Percentiles rank a stretch among this genome's conserved stretches.
Conservation (phyloP, 495 filamentous ascomycete genomes). For the Aspergillus ellipticus region DNA sequence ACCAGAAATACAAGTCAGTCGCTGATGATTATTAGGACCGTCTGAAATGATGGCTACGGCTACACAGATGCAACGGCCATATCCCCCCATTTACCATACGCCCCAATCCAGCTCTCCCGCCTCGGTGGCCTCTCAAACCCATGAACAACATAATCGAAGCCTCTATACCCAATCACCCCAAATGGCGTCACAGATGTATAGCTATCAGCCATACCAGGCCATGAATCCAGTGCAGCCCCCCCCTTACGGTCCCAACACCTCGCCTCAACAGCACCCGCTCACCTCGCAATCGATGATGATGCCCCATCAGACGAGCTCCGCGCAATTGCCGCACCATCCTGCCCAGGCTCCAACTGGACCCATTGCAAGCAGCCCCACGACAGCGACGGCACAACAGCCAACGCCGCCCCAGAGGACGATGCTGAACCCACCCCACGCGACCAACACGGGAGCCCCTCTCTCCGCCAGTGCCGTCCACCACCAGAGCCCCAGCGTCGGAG, state of each 20-base stretch:
- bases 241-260: slow-evolving; percentile 70
- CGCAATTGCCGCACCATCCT: slow-evolving; percentile 54
- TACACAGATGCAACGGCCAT: slow-evolving; percentile 78
- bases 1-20: not conserved
- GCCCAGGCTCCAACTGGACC: slow-evolving; percentile 37
- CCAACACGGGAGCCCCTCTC: slow-evolving; percentile 49
- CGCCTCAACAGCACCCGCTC: slow-evolving; percentile 64
- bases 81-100: slow-evolving; percentile 93
- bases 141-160: slow-evolving; percentile 78
- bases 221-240: slow-evolving; percentile 68
- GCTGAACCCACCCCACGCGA: slow-evolving; percentile 39
- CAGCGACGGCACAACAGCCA: slow-evolving; percentile 46
- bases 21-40: slow-evolving; percentile 51
- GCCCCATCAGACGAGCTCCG: slow-evolving; percentile 62
- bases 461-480: slow-evolving; percentile 50
- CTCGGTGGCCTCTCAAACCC: slow-evolving; percentile 87
- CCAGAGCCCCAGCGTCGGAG: slow-evolving; percentile 36
- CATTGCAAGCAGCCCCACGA: slow-evolving; percentile 29
- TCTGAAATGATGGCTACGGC: slow-evolving; percentile 88
- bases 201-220: slow-evolving; percentile 70
- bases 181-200: slow-evolving; percentile 72
- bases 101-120: slow-evolving; percentile 94
- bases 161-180: slow-evolving; percentile 79
- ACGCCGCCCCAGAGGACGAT: slow-evolving; percentile 35
- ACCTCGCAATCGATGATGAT: slow-evolving; percentile 61